Conservation (phyloP, 345 rosid genomes). For the Citrus maxima region DNA sequence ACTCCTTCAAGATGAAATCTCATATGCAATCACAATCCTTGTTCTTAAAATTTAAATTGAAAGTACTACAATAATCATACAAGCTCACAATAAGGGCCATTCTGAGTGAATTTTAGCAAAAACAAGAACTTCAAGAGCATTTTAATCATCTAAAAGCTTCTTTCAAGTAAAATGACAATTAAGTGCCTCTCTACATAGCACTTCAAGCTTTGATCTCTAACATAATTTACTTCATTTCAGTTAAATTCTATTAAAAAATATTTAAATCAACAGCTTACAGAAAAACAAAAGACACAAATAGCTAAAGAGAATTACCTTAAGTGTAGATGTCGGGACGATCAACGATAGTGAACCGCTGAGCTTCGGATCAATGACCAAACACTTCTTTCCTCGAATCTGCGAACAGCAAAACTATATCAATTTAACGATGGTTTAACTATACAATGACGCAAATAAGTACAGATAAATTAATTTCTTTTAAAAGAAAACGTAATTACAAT, state of each 20-base stretch:
- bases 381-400: slow-evolving; percentile 92
- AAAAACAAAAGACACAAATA: not conserved
- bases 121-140: not conserved
- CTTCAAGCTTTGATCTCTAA: not conserved
- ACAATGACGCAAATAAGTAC: not conserved
- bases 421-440: not conserved
- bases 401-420: slow-evolving; percentile 5
- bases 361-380: slow-evolving; percentile 86
- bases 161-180: not conserved
- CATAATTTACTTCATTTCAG: not conserved
- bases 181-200: not conserved
- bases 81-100: not conserved
- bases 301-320: slow-evolving; percentile 44
- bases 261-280: not conserved
- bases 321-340: slow-evolving; percentile 72
- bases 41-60: not conserved
- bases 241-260: not conserved
- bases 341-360: slow-evolving; percentile 87
- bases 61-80: not conserved
- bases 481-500: not conserved
- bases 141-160: not conserved
- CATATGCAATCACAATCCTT: not conserved
- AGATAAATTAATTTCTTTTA: not conserved
- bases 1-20: not conserved
- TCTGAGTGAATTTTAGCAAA: not conserved